These are phyloP conservation scores for Lepidium sativum DNA, from an alignment of 345 rosid genomes.

Conservation along the genomic window DNA sequence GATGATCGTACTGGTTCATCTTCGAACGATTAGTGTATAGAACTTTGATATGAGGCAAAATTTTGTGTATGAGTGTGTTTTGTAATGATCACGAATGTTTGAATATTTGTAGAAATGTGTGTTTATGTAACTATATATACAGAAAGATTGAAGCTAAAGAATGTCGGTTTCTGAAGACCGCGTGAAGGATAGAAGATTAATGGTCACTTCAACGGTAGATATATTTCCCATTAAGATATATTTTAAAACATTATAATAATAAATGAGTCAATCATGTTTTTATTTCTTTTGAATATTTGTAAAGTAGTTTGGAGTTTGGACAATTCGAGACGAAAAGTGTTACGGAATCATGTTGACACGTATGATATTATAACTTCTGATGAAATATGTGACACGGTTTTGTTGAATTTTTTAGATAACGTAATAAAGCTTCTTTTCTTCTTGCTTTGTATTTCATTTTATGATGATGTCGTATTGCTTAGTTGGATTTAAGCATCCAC, in stretches of 20 bases:
- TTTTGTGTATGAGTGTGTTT: background rate
- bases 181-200: constrained; percentile 13
- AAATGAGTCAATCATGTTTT: background rate
- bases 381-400: background rate
- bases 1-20: constrained; percentile 18
- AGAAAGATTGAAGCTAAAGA: background rate
- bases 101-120: background rate
- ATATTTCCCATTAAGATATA: background rate
- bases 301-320: constrained; percentile 11
- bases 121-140: background rate
- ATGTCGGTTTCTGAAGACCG: constrained; percentile 4
- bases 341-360: background rate
- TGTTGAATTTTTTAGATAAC: constrained; percentile 11
- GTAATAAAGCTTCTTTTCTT: constrained; percentile 6
- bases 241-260: background rate
- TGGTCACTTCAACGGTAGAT: background rate
- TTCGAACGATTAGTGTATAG: background rate
- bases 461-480: no score
- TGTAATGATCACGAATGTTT: background rate
- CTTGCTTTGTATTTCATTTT: background rate
- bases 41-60: background rate
- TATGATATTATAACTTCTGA: background rate
- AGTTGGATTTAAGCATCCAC: background rate
- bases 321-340: background rate
- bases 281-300: background rate